Conservation (phyloP, 176 grass and related monocot species). For the Areca catechu region DNA sequence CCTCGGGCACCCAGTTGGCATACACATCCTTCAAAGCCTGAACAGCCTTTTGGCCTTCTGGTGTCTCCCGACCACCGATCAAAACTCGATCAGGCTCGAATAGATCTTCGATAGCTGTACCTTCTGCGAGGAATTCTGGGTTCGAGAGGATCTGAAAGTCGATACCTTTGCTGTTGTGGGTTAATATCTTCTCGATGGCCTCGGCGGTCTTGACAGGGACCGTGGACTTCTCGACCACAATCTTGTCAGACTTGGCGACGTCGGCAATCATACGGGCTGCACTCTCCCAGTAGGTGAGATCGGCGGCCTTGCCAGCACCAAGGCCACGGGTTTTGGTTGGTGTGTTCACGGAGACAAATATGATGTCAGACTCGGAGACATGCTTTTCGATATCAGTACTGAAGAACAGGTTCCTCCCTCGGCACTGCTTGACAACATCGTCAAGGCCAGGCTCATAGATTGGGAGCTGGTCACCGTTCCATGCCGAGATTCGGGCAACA, state of each 20-base stretch:
- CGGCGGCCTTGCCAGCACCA: constrained; percentile 60
- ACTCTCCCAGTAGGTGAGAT: constrained; percentile 70
- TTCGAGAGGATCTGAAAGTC: constrained; percentile 70
- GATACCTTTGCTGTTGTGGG: constrained; percentile 61
- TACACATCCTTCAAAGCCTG: constrained; percentile 49
- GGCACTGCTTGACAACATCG: constrained; percentile 48
- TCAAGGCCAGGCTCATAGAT: constrained; percentile 67
- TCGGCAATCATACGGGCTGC: constrained; percentile 63
- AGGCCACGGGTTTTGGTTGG: constrained; percentile 60
- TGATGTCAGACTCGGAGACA: constrained; percentile 45
- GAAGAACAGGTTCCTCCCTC: constrained; percentile 64
- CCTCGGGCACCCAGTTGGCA: constrained; percentile 57
- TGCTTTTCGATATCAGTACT: constrained; percentile 65
- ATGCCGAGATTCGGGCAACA: constrained; percentile 36
- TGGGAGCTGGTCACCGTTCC: constrained; percentile 55
- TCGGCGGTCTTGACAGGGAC: constrained; percentile 66
- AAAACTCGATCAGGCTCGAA: constrained; percentile 52
- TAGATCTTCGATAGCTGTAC: constrained; percentile 58
- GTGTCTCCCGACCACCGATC: constrained; percentile 56
- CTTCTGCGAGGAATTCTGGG: constrained; percentile 64
- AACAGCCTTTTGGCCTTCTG: constrained; percentile 37
- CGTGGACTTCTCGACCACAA: constrained; percentile 64
- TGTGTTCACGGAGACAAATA: constrained; percentile 70
- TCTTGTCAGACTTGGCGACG: constrained; percentile 51
- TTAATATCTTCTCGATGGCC: constrained; percentile 69